Base-by-base conservation (phyloP, 768 basidiomycete species). In the Boletus tylopilopsis region DNA sequence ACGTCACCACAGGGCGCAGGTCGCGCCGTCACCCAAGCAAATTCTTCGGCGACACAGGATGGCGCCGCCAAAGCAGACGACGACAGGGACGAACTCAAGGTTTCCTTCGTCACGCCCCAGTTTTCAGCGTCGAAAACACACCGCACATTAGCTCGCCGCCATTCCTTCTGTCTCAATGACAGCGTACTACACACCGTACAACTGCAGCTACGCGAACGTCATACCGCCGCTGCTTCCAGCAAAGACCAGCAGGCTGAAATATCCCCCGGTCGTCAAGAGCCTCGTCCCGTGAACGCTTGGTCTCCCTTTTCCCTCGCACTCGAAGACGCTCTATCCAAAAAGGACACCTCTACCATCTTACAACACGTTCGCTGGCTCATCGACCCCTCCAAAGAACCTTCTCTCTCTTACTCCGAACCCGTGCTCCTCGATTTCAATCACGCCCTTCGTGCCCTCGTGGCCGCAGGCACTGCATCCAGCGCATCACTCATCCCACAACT, bases 21-120 rank as follows among this genome's bases (percentile, higher is more conserved):
- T 10, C 80, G 90, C 41, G 76, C 85, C 42, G 76, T 87, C 18
- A 84, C 85, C 1, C 88, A 90, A 44, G 87, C 83, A 11, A 85
- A 84, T 55, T 71, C 80, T 1, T 71, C 81, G 2, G 74, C 80
- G 8, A 73, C 78, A 2, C 73, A 79, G 34, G 85, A 87, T 55
- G 71, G 72, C 13, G 58, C 69, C 2, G 57, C 71, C 32, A 63
- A 58, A 23, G 73, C 80, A 56, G 64, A 71, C 34, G 86, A 90
- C 49, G 87, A 89, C 21, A 64, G 60, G 19, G 81, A 87, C 0
- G 85, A 89, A 0, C 47, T 66, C 22, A 54, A 64, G 10, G 45
- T 62, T 1, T 63, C 67, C 40, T 67, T 71, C 29, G 63, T 65
- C 46, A 48, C 69, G 1, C 36, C 69, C 5, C 59, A 67, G 25